Conservation (phyloP, 768 basidiomycete species). For the Phallus indusiatus region DNA sequence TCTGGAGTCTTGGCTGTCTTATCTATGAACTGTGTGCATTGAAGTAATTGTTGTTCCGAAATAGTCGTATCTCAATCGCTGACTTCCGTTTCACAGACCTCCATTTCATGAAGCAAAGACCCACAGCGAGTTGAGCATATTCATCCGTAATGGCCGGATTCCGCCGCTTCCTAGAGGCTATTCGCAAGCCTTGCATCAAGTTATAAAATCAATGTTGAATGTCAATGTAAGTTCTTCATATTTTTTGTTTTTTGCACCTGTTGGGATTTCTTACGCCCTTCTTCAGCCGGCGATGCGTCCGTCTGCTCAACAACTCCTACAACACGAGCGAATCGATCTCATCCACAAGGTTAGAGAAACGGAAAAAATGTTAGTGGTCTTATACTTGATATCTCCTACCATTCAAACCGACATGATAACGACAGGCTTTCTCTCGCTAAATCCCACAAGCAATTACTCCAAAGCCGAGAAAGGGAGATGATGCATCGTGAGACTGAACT, state of each 20-base stretch:
- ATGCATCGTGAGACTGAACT: conserved; percentile 58
- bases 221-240: conserved; percentile 49
- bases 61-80: not conserved
- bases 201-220: conserved; percentile 83
- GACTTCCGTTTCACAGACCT: conserved; percentile 29
- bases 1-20: conserved; percentile 96
- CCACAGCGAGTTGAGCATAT: conserved; percentile 72
- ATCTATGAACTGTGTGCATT: conserved; percentile 94
- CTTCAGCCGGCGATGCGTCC: conserved; percentile 77
- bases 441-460: conserved; percentile 44
- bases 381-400: not conserved
- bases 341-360: conserved; percentile 66
- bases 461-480: conserved; percentile 55
- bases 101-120: conserved; percentile 93
- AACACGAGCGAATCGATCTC: conserved; percentile 67
- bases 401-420: not conserved
- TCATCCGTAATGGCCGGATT: conserved; percentile 83
- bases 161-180: conserved; percentile 83
- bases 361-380: conserved; percentile 58
- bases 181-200: conserved; percentile 56
- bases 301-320: conserved; percentile 69
- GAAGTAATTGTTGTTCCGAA: conserved; percentile 29
- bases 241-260: not conserved
- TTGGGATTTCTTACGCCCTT: conserved; percentile 1
- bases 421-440: conserved; percentile 57